Conservation (phyloP, 805 yeast genomes). For the Saturnispora serradocipensis region DNA sequence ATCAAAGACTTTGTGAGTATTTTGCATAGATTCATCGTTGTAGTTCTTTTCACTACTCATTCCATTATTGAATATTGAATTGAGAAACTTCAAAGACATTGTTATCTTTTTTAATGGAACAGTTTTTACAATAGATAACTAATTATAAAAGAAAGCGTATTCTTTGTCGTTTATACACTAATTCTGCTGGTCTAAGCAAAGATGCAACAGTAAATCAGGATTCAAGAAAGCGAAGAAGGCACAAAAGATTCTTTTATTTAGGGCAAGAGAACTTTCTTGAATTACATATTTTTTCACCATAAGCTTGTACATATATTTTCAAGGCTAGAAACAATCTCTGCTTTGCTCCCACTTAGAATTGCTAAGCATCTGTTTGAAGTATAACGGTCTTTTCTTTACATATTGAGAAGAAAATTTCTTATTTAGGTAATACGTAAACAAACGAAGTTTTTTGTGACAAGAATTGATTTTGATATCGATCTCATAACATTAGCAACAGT, state of each 20-base stretch:
- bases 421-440: conserved; percentile 17
- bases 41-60: neutral
- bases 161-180: neutral
- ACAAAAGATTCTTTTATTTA: neutral
- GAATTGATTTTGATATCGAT: neutral
- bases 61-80: neutral
- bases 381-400: neutral
- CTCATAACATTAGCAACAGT: neutral
- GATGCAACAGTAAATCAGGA: neutral
- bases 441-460: neutral
- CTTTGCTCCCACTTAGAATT: neutral
- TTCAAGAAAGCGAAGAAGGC: neutral
- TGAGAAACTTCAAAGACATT: neutral
- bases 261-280: neutral
- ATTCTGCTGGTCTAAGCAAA: neutral
- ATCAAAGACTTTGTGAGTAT: neutral
- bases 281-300: neutral
- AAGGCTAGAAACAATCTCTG: neutral
- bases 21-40: neutral
- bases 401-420: conserved; percentile 8
- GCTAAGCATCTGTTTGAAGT: neutral
- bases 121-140: too few species aligned
- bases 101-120: too few species aligned
- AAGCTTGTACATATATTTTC: neutral
- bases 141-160: neutral